Percentiles rank a stretch among this genome's conserved stretches.
phyloP scores from a whole-genome alignment of 805 yeast genomes.

The Starmera caribaea region DNA sequence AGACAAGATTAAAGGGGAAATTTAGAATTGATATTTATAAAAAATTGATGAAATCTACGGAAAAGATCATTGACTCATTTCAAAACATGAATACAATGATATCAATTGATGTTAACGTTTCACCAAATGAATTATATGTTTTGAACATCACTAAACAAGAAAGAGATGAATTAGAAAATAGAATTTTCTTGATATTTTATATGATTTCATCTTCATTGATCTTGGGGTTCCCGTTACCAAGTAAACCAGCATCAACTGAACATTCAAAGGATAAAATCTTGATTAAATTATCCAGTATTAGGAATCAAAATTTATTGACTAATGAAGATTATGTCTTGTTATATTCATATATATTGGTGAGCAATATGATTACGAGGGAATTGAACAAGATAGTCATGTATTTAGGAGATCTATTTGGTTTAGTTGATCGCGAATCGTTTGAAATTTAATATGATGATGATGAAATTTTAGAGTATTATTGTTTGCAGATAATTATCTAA shows the following conservation, averaged over 20 bases:
- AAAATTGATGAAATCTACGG: conserved; percentile 43
- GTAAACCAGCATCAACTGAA: conserved; percentile 66
- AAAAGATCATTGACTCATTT: conserved; percentile 60
- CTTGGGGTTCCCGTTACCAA: conserved; percentile 70
- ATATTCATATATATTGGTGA: conserved; percentile 66
- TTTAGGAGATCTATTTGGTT: conserved; percentile 54
- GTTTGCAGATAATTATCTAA: conserved; percentile 36
- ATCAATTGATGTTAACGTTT: conserved; percentile 46
- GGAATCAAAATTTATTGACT: conserved; percentile 31
- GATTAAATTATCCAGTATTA: conserved; percentile 50
- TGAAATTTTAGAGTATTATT: background rate
- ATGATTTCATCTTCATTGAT: conserved; percentile 69
- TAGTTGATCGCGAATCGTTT: conserved; percentile 32
- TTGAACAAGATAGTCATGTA: conserved; percentile 45
- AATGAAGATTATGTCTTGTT: conserved; percentile 72
- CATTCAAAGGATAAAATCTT: conserved; percentile 65
- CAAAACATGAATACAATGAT: conserved; percentile 67
- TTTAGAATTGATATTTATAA: conserved; percentile 49
- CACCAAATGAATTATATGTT: conserved; percentile 44
- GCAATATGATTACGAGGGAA: conserved; percentile 57
- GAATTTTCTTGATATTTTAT: conserved; percentile 69
- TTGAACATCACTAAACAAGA: conserved; percentile 45
- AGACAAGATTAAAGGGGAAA: conserved; percentile 63
- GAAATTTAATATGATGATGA: conserved; percentile 7
- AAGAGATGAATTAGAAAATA: conserved; percentile 57